phyloP scores from a whole-genome alignment of 176 grass and related monocot species.

The Triticum timopheevii region DNA sequence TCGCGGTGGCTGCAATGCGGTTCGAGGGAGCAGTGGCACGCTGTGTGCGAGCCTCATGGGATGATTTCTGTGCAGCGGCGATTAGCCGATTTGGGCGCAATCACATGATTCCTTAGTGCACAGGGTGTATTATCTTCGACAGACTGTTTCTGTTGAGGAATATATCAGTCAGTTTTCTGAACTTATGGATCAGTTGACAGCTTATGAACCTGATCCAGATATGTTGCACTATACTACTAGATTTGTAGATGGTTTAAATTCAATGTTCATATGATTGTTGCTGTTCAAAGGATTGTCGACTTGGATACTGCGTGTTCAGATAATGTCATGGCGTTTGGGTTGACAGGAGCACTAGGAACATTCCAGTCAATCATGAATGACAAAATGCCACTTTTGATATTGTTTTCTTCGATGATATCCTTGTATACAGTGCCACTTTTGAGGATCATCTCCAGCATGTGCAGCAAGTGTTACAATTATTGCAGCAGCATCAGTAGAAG shows the following conservation, averaged over 20 bases:
- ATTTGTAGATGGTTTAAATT: neutral
- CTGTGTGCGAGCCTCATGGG: neutral
- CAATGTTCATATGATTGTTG: neutral
- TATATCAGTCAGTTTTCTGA: neutral
- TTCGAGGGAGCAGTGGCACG: neutral
- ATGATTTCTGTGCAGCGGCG: neutral
- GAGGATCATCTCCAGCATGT: neutral
- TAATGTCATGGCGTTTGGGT: neutral
- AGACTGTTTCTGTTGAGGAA: neutral
- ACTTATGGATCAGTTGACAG: neutral
- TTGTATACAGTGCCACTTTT: neutral
- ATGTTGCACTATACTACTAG: neutral
- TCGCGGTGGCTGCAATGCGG: neutral
- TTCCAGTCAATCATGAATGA: neutral
- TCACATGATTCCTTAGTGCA: neutral
- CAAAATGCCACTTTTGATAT: neutral
- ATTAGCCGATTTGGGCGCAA: neutral
- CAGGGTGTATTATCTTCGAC: neutral
- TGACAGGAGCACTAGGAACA: neutral
- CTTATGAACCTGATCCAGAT: neutral
- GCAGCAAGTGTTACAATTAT: neutral
- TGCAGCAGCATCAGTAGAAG: neutral
- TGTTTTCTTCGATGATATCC: neutral
- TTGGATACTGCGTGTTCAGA: neutral
- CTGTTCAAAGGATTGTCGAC: neutral